phyloP scores from a whole-genome alignment of 148 eudicot species.

The Cornus controversa region DNA sequence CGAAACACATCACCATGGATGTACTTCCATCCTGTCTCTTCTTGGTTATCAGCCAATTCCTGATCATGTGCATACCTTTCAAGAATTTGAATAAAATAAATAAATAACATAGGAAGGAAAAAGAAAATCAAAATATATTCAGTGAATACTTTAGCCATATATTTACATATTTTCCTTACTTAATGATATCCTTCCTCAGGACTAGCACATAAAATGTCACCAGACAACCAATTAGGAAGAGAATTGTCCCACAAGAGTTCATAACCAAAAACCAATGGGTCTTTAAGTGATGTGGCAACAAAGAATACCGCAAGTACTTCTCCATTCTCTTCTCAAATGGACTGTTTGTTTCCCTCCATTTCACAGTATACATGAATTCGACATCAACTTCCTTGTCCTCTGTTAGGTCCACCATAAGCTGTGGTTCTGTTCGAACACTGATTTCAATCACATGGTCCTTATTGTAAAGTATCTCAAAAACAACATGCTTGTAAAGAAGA shows the following conservation, averaged over 20 bases:
- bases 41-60: slow-evolving; percentile 21
- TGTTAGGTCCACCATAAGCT: slow-evolving; percentile 10
- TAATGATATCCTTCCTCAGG: slow-evolving; percentile 20
- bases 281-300: slow-evolving; percentile 7
- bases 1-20: slow-evolving; percentile 29
- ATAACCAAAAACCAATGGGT: slow-evolving; percentile 6
- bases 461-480: slow-evolving; percentile 20
- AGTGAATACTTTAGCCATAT: not conserved
- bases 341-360: slow-evolving; percentile 12
- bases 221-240: slow-evolving; percentile 5
- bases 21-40: slow-evolving; percentile 32
- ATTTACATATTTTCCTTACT: slow-evolving; percentile 11
- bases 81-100: not conserved
- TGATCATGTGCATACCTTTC: slow-evolving; percentile 23
- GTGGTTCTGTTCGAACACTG: not conserved
- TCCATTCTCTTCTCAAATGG: slow-evolving; percentile 25
- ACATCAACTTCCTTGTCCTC: slow-evolving; percentile 28
- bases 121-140: not conserved
- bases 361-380: slow-evolving; percentile 22
- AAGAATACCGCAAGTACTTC: not conserved
- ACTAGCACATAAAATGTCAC: slow-evolving; percentile 16
- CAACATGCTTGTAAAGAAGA: slow-evolving; percentile 5
- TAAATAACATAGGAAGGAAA: not conserved
- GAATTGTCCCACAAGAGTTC: slow-evolving; percentile 10
- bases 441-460: slow-evolving; percentile 25